Base-by-base conservation (phyloP, 805 yeast species). In the Martiniozyma abietophila region DNA sequence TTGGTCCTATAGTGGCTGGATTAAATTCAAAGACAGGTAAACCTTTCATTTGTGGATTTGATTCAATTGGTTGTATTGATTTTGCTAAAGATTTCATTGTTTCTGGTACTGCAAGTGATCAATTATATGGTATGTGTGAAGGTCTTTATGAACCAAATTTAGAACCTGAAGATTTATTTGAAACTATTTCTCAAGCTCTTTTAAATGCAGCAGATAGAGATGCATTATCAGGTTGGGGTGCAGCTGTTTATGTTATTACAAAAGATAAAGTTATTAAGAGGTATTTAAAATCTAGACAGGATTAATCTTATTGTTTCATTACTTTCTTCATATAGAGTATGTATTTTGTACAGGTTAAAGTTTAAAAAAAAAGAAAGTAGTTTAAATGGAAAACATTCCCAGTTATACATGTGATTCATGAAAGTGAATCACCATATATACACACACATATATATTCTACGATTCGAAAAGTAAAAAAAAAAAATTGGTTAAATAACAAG, bases 211-310 rank as follows among this genome's bases (percentile, higher is more conserved):
- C 82, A 24, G 98, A 92, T 60, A 81, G 98, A 68, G 98, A 92
- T 61, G 95, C 96, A 5, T 68, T 92, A 39, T 79, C 94, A 20
- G 99, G 99, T 46, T 92, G 96, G 96, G 98, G 98, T 51, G 96
- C 95, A 7, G 81, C 84, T 12, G 97, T 92, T 17, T 89, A 89
- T 60, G 65, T 92, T 36, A 74, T 92, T 34, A 83, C 94, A 30
- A 86, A 86, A 62, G 97, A 89, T 55, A 82, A 84, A 59, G 94
- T 92, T 38, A 72, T 76, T 35, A 86, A 80, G 64, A 76, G 94
- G 53, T 75, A 81, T 49, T 73, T 92, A 61, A 88, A 80, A 65
- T 85, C 96, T 38, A 80, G 98, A 61, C 97, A 89, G 67, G 99
- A 92, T 71, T 92, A 70, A 59, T 26, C 31, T 12, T 21, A 12